These are phyloP conservation scores for Scedosporium aurantiacum DNA, from an alignment of 2,329 filamentous ascomycete species.

Conservation along the genomic window DNA sequence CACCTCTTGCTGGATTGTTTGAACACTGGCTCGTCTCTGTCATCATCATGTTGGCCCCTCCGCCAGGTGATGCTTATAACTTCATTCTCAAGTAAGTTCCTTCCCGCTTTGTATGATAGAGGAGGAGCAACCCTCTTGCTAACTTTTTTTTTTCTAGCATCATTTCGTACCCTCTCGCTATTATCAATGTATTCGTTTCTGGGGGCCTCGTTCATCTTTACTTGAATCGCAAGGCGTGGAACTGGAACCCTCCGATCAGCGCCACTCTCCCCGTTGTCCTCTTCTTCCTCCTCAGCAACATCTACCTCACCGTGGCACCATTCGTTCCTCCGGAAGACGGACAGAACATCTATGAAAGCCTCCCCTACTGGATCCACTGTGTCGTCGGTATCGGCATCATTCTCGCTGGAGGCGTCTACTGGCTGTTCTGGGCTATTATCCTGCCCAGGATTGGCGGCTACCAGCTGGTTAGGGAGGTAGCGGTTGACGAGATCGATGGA, in stretches of 20 bases:
- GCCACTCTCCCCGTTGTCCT: conserved; percentile 41
- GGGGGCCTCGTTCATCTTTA: conserved; percentile 43
- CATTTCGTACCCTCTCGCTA: conserved; percentile 52
- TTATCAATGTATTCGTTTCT: conserved; percentile 45
- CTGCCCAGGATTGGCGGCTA: conserved; percentile 42
- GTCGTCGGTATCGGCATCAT: conserved; percentile 45
- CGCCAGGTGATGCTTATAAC: conserved; percentile 56
- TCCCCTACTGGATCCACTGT: conserved; percentile 49
- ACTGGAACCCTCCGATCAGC: conserved; percentile 44
- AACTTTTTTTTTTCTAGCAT: conserved; percentile 26
- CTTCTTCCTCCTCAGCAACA: conserved; percentile 51
- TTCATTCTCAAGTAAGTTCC: conserved; percentile 43
- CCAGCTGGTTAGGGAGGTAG: conserved; percentile 41
- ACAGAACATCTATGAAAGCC: conserved; percentile 39
- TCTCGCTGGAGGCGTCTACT: conserved; percentile 41
- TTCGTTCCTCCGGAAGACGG: conserved; percentile 41
- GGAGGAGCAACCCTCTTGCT: conserved; percentile 4
- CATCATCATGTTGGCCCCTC: conserved; percentile 55
- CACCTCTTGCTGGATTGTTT: conserved; percentile 48
- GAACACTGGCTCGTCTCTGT: conserved; percentile 54
- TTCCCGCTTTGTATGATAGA: too few species aligned
- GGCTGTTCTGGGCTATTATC: conserved; percentile 42
- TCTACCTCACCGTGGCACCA: conserved; percentile 49
- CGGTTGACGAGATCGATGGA: conserved; percentile 46
- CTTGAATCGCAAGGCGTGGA: conserved; percentile 31